Evolutionary conservation across 2,329 filamentous ascomycete species (phyloP).

Genomic region (Rhexocercosporidium sp.): DNA sequence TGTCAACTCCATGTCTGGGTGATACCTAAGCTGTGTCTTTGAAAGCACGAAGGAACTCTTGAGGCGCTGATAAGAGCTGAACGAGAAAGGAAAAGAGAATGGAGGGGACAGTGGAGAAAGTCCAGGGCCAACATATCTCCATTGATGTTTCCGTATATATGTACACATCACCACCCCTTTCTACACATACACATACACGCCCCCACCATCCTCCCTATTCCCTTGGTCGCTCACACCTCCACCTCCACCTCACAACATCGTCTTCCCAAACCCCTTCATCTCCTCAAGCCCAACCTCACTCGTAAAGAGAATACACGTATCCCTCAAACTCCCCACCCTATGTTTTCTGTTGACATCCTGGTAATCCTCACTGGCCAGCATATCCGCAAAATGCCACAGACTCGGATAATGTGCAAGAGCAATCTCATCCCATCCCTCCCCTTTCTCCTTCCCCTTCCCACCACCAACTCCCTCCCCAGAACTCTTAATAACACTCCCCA

Average conservation of each 20-base stretch:
- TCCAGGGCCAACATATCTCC: too few relatives aligned
- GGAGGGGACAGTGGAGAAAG: too few relatives aligned
- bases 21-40: too few relatives aligned
- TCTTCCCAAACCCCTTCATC: not conserved
- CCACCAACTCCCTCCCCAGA: slow-evolving; percentile 34
- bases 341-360: slow-evolving; percentile 60
- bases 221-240: not conserved
- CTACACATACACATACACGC: not conserved
- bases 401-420: slow-evolving; percentile 69
- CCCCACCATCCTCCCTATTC: not conserved
- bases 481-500: slow-evolving; percentile 57
- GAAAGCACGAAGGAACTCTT: too few relatives aligned
- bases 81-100: too few relatives aligned
- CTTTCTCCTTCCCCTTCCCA: slow-evolving; percentile 4
- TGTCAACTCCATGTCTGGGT: too few relatives aligned
- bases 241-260: slow-evolving; percentile 4
- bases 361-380: slow-evolving; percentile 62
- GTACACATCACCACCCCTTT: too few relatives aligned
- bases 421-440: slow-evolving; percentile 62
- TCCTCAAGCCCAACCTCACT: slow-evolving; percentile 50
- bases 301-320: slow-evolving; percentile 59
- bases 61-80: too few relatives aligned
- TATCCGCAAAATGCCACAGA: slow-evolving; percentile 65
- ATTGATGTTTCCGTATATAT: too few relatives aligned
- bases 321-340: slow-evolving; percentile 55